Percentiles rank a stretch among this genome's conserved stretches.
Evolutionary conservation across 208 protist species (phyloP).

Genomic region (Herpetomonas tarakana): DNA sequence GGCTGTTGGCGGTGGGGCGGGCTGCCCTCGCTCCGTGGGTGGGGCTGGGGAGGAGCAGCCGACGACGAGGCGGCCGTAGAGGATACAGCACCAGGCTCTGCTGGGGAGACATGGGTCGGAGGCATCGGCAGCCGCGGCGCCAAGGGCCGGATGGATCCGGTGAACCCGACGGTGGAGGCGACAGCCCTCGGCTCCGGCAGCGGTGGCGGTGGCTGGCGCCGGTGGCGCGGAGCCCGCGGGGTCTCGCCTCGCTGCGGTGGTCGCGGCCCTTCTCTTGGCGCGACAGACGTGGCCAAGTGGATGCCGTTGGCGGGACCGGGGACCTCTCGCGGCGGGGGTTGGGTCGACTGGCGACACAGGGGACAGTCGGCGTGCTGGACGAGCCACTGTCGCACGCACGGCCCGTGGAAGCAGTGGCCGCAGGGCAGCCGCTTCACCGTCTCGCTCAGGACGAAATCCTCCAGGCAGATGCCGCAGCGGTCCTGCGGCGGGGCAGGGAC

Average conservation of each 20-base stretch:
- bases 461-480: constrained; percentile 74
- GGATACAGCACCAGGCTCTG: too few species aligned
- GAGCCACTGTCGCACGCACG: constrained; percentile 79
- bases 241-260: too few species aligned
- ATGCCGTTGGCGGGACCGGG: constrained; percentile 27
- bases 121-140: too few species aligned
- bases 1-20: too few species aligned
- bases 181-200: not conserved
- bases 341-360: constrained; percentile 51
- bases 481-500: constrained; percentile 26
- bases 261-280: not conserved
- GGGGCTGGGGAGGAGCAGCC: too few species aligned
- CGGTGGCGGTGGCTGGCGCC: not conserved
- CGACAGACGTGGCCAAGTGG: constrained; percentile 12
- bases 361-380: constrained; percentile 53
- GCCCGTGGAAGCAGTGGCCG: constrained; percentile 77
- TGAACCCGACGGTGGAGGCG: too few species aligned
- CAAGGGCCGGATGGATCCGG: too few species aligned
- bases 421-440: constrained; percentile 66
- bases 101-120: too few species aligned
- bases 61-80: too few species aligned
- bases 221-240: constrained; percentile 1
- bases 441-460: constrained; percentile 35
- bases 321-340: constrained; percentile 2
- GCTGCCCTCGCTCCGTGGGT: too few species aligned